These are phyloP conservation scores for Arabis alpina DNA, from an alignment of 345 rosid species.

Conservation along the genomic window DNA sequence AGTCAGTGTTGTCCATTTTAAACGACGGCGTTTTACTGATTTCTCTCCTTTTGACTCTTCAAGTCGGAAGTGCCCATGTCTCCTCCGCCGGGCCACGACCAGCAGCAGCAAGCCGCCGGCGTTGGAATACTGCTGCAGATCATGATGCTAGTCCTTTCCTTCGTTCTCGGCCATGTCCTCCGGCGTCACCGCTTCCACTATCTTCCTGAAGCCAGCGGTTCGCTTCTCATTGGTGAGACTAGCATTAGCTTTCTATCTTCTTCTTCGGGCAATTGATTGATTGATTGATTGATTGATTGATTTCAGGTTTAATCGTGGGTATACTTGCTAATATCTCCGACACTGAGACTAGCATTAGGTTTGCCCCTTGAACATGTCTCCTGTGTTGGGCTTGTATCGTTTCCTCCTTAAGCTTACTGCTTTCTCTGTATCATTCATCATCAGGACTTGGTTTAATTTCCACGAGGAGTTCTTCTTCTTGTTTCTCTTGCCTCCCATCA, in stretches of 20 bases:
- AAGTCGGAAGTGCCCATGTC: slow-evolving; percentile 45
- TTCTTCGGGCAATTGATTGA: background rate
- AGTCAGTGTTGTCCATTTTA: too few relatives aligned
- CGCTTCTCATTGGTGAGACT: slow-evolving; percentile 96
- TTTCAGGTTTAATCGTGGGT: slow-evolving; percentile 80
- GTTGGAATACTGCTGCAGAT: slow-evolving; percentile 97
- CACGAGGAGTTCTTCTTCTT: slow-evolving; percentile 97
- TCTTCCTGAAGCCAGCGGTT: slow-evolving; percentile 97
- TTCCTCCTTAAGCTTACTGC: too few relatives aligned
- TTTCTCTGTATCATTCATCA: slow-evolving; percentile 22
- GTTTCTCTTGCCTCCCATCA: slow-evolving; percentile 92
- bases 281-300: background rate
- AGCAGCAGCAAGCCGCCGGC: slow-evolving; percentile 97
- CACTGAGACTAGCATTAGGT: slow-evolving; percentile 83
- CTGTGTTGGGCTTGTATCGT: too few relatives aligned
- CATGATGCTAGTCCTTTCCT: slow-evolving; percentile 99
- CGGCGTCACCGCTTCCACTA: slow-evolving; percentile 94
- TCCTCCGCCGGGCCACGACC: slow-evolving; percentile 51
- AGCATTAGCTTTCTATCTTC: too few relatives aligned
- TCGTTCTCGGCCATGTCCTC: slow-evolving; percentile 94
- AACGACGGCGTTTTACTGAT: too few relatives aligned
- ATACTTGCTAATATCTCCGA: slow-evolving; percentile 86
- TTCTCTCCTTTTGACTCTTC: too few relatives aligned
- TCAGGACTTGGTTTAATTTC: slow-evolving; percentile 95
- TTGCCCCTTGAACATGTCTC: too few relatives aligned